phyloP scores from a whole-genome alignment of 2,329 filamentous ascomycete species.

The Drechslera avenae region DNA sequence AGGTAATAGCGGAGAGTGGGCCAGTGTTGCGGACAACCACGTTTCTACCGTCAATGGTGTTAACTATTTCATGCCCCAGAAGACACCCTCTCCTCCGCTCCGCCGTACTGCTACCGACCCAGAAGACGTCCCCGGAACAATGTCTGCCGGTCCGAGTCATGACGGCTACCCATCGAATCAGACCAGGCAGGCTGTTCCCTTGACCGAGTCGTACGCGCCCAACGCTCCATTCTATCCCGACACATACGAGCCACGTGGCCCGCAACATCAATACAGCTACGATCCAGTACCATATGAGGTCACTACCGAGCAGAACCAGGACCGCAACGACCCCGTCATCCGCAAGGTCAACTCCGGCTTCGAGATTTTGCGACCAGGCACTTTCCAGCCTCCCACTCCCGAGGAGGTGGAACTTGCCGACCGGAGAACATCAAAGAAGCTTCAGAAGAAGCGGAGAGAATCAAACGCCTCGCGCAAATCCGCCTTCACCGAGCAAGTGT shows the following conservation, averaged over 20 bases:
- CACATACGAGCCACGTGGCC: conserved; percentile 46
- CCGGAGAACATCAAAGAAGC: conserved; percentile 47
- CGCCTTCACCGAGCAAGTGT: conserved; percentile 47
- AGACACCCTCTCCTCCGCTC: conserved; percentile 44
- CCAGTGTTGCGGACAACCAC: conserved; percentile 41
- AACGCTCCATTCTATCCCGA: conserved; percentile 41
- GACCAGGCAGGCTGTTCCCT: conserved; percentile 40
- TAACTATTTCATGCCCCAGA: conserved; percentile 47
- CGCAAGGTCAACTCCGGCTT: conserved; percentile 52
- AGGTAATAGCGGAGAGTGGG: conserved; percentile 47
- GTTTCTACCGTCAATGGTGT: conserved; percentile 42
- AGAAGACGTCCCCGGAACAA: conserved; percentile 17
- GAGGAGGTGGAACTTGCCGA: conserved; percentile 38
- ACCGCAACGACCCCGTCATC: conserved; percentile 42
- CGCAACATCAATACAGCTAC: conserved; percentile 44
- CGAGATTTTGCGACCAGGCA: conserved; percentile 48
- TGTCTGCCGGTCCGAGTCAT: conserved; percentile 22
- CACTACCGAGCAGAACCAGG: conserved; percentile 35
- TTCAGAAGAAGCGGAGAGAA: conserved; percentile 51
- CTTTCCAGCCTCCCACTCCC: conserved; percentile 41
- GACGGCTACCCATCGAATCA: conserved; percentile 34
- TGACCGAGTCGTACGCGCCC: conserved; percentile 47
- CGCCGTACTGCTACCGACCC: conserved; percentile 20
- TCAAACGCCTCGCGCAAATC: conserved; percentile 40
- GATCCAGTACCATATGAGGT: conserved; percentile 41